These are phyloP conservation scores for Neurospora sp. DNA, from an alignment of 495 filamentous ascomycete species.

Conservation along the genomic window DNA sequence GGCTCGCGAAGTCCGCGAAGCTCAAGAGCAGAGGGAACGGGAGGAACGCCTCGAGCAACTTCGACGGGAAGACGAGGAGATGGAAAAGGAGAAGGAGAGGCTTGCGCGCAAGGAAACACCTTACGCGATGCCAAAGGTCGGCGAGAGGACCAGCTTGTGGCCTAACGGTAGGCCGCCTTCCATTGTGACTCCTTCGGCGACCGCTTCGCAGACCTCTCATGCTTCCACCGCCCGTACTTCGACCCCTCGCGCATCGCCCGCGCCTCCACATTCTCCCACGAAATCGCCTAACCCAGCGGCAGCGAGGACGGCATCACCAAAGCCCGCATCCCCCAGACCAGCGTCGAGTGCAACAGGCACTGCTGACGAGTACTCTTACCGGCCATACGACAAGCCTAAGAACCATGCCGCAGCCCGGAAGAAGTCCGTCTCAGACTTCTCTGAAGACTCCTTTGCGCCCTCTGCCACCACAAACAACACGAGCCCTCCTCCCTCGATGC, in stretches of 20 bases:
- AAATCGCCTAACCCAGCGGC: not conserved
- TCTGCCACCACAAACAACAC: slow-evolving; percentile 77
- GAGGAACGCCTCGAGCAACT: slow-evolving; percentile 15
- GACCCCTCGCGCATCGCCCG: not conserved
- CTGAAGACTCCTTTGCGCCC: slow-evolving; percentile 74
- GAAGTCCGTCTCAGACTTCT: slow-evolving; percentile 55
- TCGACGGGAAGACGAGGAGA: slow-evolving; percentile 11
- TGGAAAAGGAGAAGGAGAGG: slow-evolving; percentile 21
- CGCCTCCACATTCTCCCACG: slow-evolving; percentile 7
- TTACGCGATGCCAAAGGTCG: slow-evolving; percentile 43
- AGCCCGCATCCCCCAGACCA: slow-evolving; percentile 13
- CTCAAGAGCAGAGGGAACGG: slow-evolving; percentile 33
- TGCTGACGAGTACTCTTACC: slow-evolving; percentile 64
- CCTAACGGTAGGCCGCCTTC: slow-evolving; percentile 33
- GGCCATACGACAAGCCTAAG: slow-evolving; percentile 71
- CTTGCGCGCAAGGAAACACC: slow-evolving; percentile 28
- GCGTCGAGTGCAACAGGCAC: slow-evolving; percentile 45
- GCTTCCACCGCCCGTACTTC: not conserved
- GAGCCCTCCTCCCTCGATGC: slow-evolving; percentile 68
- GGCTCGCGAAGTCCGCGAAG: slow-evolving; percentile 19
- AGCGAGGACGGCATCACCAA: not conserved
- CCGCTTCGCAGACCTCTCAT: not conserved
- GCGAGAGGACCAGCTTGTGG: slow-evolving; percentile 49
- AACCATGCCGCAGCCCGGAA: slow-evolving; percentile 31
- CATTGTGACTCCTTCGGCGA: slow-evolving; percentile 19